Percentiles rank a stretch among this genome's conserved stretches.
Evolutionary conservation across 2,329 filamentous ascomycete genomes (phyloP).

Genomic region (Salinomyces thailandicus): DNA sequence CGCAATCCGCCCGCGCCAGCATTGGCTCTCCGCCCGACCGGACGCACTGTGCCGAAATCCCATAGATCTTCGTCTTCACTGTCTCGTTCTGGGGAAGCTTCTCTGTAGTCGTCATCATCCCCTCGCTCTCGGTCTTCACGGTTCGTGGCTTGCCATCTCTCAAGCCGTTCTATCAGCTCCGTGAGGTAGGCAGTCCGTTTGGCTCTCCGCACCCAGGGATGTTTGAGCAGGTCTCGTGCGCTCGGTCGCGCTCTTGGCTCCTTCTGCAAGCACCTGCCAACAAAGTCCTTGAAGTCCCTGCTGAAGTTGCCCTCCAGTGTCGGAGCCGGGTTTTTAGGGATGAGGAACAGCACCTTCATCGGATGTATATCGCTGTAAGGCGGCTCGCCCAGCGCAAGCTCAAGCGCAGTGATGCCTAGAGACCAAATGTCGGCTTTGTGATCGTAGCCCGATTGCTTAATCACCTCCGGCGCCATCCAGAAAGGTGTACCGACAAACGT

Average conservation of each 20-base stretch:
- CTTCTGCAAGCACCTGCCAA: slow-evolving; percentile 63
- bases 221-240: slow-evolving; percentile 75
- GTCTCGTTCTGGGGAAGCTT: slow-evolving; percentile 33
- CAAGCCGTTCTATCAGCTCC: slow-evolving; percentile 84
- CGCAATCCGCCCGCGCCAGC: slow-evolving; percentile 51
- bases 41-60: slow-evolving; percentile 94
- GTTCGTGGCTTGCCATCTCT: slow-evolving; percentile 74
- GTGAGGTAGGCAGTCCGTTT: slow-evolving; percentile 96
- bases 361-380: slow-evolving; percentile 95
- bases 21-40: slow-evolving; percentile 49
- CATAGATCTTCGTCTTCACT: slow-evolving; percentile 76
- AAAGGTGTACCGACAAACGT: slow-evolving; percentile 97
- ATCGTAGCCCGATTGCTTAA: slow-evolving; percentile 96
- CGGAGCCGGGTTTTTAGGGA: slow-evolving; percentile 87
- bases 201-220: slow-evolving; percentile 80
- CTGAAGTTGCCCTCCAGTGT: slow-evolving; percentile 47
- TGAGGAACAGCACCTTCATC: slow-evolving; percentile 95
- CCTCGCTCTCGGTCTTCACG: slow-evolving; percentile 59
- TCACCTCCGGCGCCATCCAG: slow-evolving; percentile 99
- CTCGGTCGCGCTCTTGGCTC: slow-evolving; percentile 83
- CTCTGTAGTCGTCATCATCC: slow-evolving; percentile 39
- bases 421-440: slow-evolving; percentile 99
- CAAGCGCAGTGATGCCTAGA: slow-evolving; percentile 83
- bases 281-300: slow-evolving; percentile 41
- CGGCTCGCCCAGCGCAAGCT: slow-evolving; percentile 82